Conservation (phyloP, 441 rosid species). For the Erysimum cheiri region DNA sequence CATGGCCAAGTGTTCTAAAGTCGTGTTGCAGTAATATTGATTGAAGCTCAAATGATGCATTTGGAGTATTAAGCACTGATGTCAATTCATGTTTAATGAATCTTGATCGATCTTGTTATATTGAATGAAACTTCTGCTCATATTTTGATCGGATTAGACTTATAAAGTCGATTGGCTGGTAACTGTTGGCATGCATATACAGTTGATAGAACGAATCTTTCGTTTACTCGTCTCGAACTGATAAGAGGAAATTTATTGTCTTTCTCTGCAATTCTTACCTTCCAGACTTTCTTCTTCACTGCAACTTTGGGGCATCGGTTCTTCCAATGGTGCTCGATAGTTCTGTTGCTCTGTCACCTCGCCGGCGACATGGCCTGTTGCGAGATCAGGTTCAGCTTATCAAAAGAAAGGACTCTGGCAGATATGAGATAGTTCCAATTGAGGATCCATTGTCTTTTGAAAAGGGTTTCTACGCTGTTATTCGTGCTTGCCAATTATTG, state of each 20-base stretch:
- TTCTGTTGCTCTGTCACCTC: constrained; percentile 61
- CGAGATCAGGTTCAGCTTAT: constrained; percentile 87
- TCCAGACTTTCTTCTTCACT: constrained; percentile 9
- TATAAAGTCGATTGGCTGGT: not conserved
- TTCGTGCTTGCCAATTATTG: constrained; percentile 89
- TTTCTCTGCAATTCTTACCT: not conserved
- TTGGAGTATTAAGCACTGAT: constrained; percentile 16
- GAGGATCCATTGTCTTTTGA: constrained; percentile 83
- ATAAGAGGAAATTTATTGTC: not conserved
- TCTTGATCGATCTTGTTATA: constrained; percentile 24
- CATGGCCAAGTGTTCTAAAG: constrained; percentile 2
- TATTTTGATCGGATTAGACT: constrained; percentile 9
- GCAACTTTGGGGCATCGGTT: constrained; percentile 5
- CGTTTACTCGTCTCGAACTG: not conserved
- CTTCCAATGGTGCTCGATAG: constrained; percentile 61
- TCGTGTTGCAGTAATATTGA: constrained; percentile 2
- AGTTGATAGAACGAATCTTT: not conserved
- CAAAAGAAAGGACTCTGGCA: constrained; percentile 72
- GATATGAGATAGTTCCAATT: constrained; percentile 81
- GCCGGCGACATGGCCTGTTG: constrained; percentile 75
- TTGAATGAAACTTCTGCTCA: constrained; percentile 11
- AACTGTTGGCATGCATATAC: constrained; percentile 5
- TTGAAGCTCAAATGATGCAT: constrained; percentile 11
- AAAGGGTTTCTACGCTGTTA: constrained; percentile 94
- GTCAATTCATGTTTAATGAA: constrained; percentile 4